Evolutionary conservation across 352 stramenopile species (phyloP), one percentile per base, ranked within the genome.

Genomic region (Phytophthora idaei): DNA sequence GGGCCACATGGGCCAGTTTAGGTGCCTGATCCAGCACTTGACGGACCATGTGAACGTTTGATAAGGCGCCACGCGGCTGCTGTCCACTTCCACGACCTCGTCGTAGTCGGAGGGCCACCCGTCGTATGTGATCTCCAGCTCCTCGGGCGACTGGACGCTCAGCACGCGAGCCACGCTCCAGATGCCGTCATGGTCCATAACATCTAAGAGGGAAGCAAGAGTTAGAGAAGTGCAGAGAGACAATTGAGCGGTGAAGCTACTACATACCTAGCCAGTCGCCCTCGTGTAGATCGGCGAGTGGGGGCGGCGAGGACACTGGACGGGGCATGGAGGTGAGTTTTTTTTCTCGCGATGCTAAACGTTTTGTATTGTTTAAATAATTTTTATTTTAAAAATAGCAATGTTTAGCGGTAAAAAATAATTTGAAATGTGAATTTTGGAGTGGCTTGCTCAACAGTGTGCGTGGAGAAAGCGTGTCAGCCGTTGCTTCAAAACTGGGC

Each of bases 1-100:
- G 1, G 83, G 80, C 83, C 83, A 91, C 59, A 74, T 80, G 8
- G 80, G 83, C 79, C 79, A 91, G 60, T 91, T 91, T 41, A 76
- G 64, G 60, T 89, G 86, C 61, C 52, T 65, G 37, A 59, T 17
- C 58, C 58, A 65, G 48, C 58, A 65, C 37, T 65, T 65, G 31
- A 39, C 58, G 2, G 37, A 47, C 37, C 37, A 59, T 21, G 58
- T 65, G 58, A 50, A 65, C 12, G 58, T 65, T 37, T 91, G 78
- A 61, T 79, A 89, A 15, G 83, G 83, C 21, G 83, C 83, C 5
- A 90, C 75, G 28, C 81, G 77, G 32, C 73, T 65, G 52, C 71
- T 74, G 52, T 86, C 70, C 21, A 89, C 57, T n/a, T 29, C 32
- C 44, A 91, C 64, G 27, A 87, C 56, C 48, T 91, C 83, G 51